Conservation (phyloP, 2,329 filamentous ascomycete species). For the Fusarium sp. region DNA sequence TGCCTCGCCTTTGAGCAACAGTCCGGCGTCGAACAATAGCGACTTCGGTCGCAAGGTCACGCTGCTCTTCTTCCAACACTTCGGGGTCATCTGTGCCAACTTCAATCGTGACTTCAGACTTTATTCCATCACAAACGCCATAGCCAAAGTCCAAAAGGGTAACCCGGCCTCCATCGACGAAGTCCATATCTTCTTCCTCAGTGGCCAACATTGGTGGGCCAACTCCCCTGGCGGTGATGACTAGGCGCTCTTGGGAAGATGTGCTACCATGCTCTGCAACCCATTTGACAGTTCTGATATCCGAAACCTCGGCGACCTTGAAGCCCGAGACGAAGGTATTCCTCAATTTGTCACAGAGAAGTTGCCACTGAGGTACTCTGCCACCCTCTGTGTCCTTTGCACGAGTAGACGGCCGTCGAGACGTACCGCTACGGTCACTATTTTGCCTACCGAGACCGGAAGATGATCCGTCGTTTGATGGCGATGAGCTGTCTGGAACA, state of each 20-base stretch:
- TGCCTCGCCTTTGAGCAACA: conserved; percentile 68
- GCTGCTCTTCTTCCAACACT: conserved; percentile 74
- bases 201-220: conserved; percentile 64
- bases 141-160: conserved; percentile 79
- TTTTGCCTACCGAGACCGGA: conserved; percentile 46
- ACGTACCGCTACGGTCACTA: conserved; percentile 43
- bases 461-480: conserved; percentile 35
- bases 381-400: conserved; percentile 44
- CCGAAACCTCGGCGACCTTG: conserved; percentile 70
- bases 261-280: conserved; percentile 64
- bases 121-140: conserved; percentile 62
- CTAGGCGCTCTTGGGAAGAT: conserved; percentile 64
- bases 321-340: conserved; percentile 76
- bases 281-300: conserved; percentile 76
- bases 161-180: conserved; percentile 80
- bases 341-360: conserved; percentile 71
- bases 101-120: conserved; percentile 72
- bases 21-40: conserved; percentile 80
- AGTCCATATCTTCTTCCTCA: conserved; percentile 76
- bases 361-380: conserved; percentile 72
- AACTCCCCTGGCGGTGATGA: conserved; percentile 78
- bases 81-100: conserved; percentile 76
- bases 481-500: conserved; percentile 55
- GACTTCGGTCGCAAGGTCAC: conserved; percentile 80
- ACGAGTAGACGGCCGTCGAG: conserved; percentile 47